Conservation (phyloP, 1,139 yeast species). For the Arxiozyma bovina region DNA sequence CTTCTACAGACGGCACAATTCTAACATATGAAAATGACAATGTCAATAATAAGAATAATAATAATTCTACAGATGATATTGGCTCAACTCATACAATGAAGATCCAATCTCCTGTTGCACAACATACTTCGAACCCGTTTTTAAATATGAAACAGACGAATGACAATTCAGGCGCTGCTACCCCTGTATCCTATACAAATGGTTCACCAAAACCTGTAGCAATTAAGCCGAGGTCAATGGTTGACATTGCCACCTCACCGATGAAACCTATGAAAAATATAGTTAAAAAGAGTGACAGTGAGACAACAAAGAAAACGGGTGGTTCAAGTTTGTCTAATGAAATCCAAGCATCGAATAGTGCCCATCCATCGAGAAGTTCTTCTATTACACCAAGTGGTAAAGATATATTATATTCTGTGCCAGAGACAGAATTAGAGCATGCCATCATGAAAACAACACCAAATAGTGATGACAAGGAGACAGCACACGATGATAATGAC, state of each 20-base stretch:
- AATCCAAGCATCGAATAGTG: not conserved
- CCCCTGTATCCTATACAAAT: not conserved
- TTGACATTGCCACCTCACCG: conserved; percentile 24
- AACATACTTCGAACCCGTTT: conserved; percentile 1
- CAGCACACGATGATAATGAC: not conserved
- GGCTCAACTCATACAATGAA: not conserved
- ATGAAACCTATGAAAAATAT: conserved; percentile 1
- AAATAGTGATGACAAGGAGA: not conserved
- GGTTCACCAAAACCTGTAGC: not conserved
- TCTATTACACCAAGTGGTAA: not conserved
- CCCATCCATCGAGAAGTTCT: not conserved
- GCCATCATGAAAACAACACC: not conserved
- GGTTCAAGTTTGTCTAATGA: not conserved
- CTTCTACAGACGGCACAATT: conserved; percentile 5
- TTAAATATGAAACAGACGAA: not conserved
- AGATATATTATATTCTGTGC: not conserved
- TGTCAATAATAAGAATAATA: not conserved
- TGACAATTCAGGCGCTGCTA: not conserved
- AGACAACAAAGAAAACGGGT: not conserved
- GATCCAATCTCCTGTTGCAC: not conserved
- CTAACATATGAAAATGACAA: conserved; percentile 1
- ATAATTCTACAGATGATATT: conserved; percentile 4
- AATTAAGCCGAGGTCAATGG: conserved; percentile 22
- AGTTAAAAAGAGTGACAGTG: not conserved
- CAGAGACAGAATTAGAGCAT: not conserved